phyloP scores from a whole-genome alignment of 2,329 filamentous ascomycete genomes.

The Neoarthrinium moseri region DNA sequence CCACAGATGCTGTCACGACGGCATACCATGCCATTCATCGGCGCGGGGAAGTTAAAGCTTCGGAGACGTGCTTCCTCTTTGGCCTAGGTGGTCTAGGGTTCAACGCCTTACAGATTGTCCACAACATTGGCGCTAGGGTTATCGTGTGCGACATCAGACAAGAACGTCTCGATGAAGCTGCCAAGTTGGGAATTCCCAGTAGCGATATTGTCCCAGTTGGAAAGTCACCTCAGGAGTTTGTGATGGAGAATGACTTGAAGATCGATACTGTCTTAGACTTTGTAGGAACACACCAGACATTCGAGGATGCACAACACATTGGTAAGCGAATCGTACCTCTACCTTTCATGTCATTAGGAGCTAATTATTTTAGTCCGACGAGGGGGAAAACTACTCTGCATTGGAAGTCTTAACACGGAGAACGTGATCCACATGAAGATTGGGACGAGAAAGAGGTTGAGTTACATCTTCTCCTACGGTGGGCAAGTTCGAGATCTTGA shows the following conservation, averaged over 20 bases:
- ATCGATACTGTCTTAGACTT: conserved; percentile 31
- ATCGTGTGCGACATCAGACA: conserved; percentile 33
- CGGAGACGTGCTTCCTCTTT: conserved; percentile 37
- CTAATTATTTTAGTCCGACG: conserved; percentile 28
- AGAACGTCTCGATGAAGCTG: conserved; percentile 27
- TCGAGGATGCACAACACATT: conserved; percentile 32
- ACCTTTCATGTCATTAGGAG: neutral
- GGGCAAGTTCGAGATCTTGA: conserved; percentile 38
- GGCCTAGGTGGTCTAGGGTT: conserved; percentile 40
- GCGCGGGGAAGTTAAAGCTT: conserved; percentile 30
- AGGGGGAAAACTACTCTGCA: conserved; percentile 35
- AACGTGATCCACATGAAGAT: conserved; percentile 43
- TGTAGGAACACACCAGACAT: conserved; percentile 34
- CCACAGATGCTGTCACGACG: conserved; percentile 39
- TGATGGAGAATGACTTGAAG: conserved; percentile 21
- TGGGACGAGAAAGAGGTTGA: conserved; percentile 38
- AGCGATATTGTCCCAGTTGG: conserved; percentile 29
- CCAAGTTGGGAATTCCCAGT: conserved; percentile 27
- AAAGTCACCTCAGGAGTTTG: conserved; percentile 25
- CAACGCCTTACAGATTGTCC: conserved; percentile 40
- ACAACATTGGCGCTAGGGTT: conserved; percentile 43
- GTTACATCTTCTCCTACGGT: conserved; percentile 41
- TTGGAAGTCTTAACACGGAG: conserved; percentile 35
- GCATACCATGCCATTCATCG: conserved; percentile 37
- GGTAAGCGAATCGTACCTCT: conserved; percentile 18